Evolutionary conservation across 2,329 filamentous ascomycete genomes (phyloP), one percentile per base, ranked within the genome.

Genomic region (Cadophora sp.): DNA sequence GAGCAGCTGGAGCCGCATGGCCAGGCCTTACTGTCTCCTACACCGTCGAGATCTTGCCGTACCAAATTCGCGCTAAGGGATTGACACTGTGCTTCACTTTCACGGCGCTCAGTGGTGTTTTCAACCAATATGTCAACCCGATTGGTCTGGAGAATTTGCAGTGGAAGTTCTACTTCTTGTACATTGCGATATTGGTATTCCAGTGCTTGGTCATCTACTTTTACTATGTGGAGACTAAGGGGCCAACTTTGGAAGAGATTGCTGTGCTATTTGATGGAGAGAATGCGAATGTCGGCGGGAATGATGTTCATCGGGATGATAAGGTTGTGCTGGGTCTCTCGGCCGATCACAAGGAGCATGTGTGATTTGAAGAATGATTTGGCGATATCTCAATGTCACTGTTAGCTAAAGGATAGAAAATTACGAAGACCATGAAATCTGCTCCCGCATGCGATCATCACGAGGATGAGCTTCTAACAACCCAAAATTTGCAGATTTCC

Each of bases 1-100:
- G 83, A 64, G 82, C 84, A 71, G 79, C 74, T 62, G 76, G 77
- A 51, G 73, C 80, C 22, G 72, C 68, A 24, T 75, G 73, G 73
- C 61, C 34, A 51, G 67, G 69, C 31, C 63, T 74, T 12, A 67
- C 70, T 43, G 71, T 74, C 1, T 69, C 70, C 6, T 75, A 75
- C 55, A 68, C 68, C n/a, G 65, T 74, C 19, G 74, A 74, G 40
- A 75, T 75, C 40, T 67, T 75, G n/a, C 73, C 72, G n/a, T 75
- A 71, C 43, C 63, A 71, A n/a, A 63, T 75, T 24, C 66, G 72
- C 37, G 71, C 71, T 9, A 74, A 74, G 58, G 73, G 72, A 0
- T 56, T 74, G 6, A 66, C 72, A 5, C 48, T 74, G 2, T 67
- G 60, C 22, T 67, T 76, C 31, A 73, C 65, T 1, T 66, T 76